Base-by-base conservation (phyloP, 305 asterid genomes). In the Fraxinus albicans region DNA sequence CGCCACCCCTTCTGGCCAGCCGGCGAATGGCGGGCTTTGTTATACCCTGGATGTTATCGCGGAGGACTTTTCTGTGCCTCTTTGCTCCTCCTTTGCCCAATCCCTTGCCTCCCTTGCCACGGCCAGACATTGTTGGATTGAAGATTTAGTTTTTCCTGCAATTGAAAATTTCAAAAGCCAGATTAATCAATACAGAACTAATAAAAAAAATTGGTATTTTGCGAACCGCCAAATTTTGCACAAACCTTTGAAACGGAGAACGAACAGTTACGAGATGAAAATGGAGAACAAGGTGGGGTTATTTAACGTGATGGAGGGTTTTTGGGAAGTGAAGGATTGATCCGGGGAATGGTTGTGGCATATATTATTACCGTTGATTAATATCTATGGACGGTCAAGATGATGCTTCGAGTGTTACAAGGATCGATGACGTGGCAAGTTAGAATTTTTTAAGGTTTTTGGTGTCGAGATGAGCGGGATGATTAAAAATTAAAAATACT, bases 31-130 rank as follows among this genome's bases (percentile, higher is more conserved):
- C 93, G 5, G 92, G 93, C 85, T 91, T 91, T 2, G 94, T 91
- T 80, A 90, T 91, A 0, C 94, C 94, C 85, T 91, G 95, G 27
- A 91, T 91, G 90, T 91, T 91, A 77, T 91, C 95, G 4, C 95
- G 91, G 42, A 91, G 92, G 13, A 91, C 95, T 83, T 91, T 90
- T 50, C 94, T 83, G 72, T 91, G 95, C 38, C 95, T 87, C 84
- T 91, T 91, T 0, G 95, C 95, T 81, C 95, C 95, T 33, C 95
- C 95, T 84, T 91, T 91, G 70, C 95, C 95, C n/a, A 91, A 80
- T 1, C 95, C 95, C 86, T 91, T 91, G 0, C 95, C 95, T 36
- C 94, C 95, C 78, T 91, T 91, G 82, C 95, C 95, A 72, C 95
- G 86, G 0, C 95, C 95, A 0, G 95, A 91, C 95, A 91, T 91